Evolutionary conservation across 768 basidiomycete genomes (phyloP).

Genomic region (Clavulina sp.): DNA sequence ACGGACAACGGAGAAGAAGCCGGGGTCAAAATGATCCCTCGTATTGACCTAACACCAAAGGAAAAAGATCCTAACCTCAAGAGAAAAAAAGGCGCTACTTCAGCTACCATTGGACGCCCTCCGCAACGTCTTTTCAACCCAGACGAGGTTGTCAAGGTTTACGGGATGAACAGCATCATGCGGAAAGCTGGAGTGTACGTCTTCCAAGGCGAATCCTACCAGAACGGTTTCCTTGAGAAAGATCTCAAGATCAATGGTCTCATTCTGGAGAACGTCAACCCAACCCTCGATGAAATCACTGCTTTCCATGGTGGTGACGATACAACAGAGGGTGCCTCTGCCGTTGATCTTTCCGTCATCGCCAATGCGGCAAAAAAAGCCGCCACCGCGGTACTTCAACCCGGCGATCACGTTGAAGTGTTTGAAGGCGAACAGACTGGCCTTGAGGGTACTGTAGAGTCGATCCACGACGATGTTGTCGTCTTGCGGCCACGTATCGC

Average conservation of each 20-base stretch:
- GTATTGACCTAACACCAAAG: constrained; percentile 86
- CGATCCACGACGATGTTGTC: constrained; percentile 74
- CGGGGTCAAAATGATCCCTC: constrained; percentile 86
- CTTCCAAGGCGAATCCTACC: constrained; percentile 87
- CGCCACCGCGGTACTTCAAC: constrained; percentile 86
- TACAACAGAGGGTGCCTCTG: constrained; percentile 37
- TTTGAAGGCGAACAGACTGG: constrained; percentile 95
- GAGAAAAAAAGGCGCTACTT: constrained; percentile 38
- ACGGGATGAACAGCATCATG: constrained; percentile 55
- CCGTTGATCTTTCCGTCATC: constrained; percentile 77
- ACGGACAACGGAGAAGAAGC: constrained; percentile 88
- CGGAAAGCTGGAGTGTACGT: constrained; percentile 47
- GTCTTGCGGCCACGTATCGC: constrained; percentile 61
- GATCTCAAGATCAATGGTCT: constrained; percentile 73
- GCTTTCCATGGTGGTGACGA: constrained; percentile 60
- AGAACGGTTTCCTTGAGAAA: constrained; percentile 90
- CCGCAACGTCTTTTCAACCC: constrained; percentile 86
- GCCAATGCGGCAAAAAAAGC: constrained; percentile 84
- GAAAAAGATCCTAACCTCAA: constrained; percentile 71
- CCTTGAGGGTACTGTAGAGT: constrained; percentile 80
- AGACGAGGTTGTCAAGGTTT: constrained; percentile 79
- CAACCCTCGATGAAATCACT: constrained; percentile 92
- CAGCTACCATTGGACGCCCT: constrained; percentile 48
- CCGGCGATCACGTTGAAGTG: constrained; percentile 93
- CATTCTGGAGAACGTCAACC: constrained; percentile 75